Evolutionary conservation across 345 rosid species (phyloP).

Genomic region (Bretschneidera sinensis): DNA sequence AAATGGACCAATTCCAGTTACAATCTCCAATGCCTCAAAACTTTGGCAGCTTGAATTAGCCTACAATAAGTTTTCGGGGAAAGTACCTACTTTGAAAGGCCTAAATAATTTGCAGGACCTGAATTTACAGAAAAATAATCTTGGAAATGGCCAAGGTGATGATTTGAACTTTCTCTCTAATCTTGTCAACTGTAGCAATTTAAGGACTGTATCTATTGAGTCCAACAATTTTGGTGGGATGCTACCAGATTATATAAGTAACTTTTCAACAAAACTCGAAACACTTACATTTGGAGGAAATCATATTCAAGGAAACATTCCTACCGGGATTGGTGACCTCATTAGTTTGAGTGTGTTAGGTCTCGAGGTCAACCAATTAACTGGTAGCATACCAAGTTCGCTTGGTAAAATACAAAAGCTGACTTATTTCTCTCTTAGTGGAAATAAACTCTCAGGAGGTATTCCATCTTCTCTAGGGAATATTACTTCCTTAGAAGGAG

Average conservation of each 20-base stretch:
- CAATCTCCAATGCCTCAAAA: slow-evolving; percentile 27
- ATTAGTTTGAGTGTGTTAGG: background rate
- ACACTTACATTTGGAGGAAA: background rate
- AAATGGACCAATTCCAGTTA: slow-evolving; percentile 23
- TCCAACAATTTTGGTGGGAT: slow-evolving; percentile 6
- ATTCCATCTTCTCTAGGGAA: slow-evolving; percentile 15
- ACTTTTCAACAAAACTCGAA: slow-evolving; percentile 8
- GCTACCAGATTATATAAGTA: background rate
- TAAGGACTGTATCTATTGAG: background rate
- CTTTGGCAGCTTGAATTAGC: slow-evolving; percentile 2
- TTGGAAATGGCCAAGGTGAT: slow-evolving; percentile 7
- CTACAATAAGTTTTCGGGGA: slow-evolving; percentile 9
- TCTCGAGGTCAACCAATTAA: background rate
- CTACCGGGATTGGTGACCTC: slow-evolving; percentile 9
- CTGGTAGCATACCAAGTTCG: background rate
- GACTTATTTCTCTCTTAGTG: accelerated
- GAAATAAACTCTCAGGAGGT: background rate
- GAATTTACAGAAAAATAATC: background rate
- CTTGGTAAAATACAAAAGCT: slow-evolving; percentile 8
- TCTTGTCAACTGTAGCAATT: slow-evolving; percentile 6
- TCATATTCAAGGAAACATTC: slow-evolving; percentile 13
- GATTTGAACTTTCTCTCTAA: slow-evolving; percentile 13
- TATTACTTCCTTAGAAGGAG: background rate
- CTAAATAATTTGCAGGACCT: slow-evolving; percentile 11
- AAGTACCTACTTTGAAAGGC: slow-evolving; percentile 13